Evolutionary conservation across 306 rosid genomes (phyloP).

Genomic region (Dryas octopetala): DNA sequence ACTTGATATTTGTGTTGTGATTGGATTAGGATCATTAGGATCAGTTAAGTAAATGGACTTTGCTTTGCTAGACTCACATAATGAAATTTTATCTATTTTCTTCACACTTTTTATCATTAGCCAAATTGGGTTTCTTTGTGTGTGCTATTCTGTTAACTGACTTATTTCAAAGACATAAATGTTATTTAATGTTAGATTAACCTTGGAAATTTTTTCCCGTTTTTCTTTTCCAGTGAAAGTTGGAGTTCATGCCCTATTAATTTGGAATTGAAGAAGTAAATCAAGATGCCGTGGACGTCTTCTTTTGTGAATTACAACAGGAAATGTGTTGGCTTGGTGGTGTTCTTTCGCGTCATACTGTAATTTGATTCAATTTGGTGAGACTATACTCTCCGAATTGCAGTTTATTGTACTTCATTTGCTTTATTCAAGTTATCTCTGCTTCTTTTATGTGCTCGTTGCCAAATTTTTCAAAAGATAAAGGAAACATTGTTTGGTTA

Average conservation of each 20-base stretch:
- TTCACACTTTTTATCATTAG: neutral
- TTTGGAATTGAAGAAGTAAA: slow-evolving; percentile 40
- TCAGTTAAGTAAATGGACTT: neutral
- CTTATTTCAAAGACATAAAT: neutral
- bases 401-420: neutral
- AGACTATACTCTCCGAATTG: slow-evolving; percentile 27
- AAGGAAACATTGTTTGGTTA: neutral
- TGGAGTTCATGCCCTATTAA: slow-evolving; percentile 23
- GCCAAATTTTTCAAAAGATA: neutral
- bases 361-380: slow-evolving; percentile 60
- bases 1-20: neutral
- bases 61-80: neutral
- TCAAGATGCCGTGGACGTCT: slow-evolving; percentile 93
- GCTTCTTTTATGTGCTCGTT: neutral
- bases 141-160: slow-evolving; percentile 1
- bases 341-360: slow-evolving; percentile 91
- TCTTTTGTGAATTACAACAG: slow-evolving; percentile 59
- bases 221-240: slow-evolving; percentile 35
- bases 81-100: neutral
- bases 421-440: neutral
- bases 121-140: neutral
- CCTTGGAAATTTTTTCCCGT: neutral
- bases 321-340: slow-evolving; percentile 85
- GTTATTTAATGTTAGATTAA: neutral
- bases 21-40: neutral